phyloP scores from a whole-genome alignment of 345 rosid species.

The Dovyalis caffra region DNA sequence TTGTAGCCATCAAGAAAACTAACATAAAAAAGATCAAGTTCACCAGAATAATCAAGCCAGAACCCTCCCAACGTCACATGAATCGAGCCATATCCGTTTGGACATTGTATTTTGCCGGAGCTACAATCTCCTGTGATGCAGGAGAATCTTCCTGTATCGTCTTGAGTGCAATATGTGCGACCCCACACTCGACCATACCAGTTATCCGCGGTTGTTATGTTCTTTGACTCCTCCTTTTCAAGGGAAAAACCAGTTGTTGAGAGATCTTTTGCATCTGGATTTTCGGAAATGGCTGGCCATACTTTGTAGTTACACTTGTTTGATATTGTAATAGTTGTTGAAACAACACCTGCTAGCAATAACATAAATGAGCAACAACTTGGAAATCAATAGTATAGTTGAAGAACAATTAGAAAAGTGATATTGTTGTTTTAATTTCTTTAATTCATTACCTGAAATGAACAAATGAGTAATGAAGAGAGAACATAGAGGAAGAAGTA shows the following conservation, averaged over 20 bases:
- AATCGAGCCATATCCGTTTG: conserved; percentile 61
- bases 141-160: conserved; percentile 56
- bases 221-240: conserved; percentile 50
- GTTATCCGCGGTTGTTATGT: conserved; percentile 57
- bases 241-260: conserved; percentile 79
- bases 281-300: conserved; percentile 72
- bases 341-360: conserved; percentile 31
- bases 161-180: conserved; percentile 65
- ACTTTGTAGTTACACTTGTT: conserved; percentile 76
- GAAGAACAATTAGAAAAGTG: too few relatives aligned
- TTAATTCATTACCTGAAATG: too few relatives aligned
- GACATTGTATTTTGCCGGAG: conserved; percentile 63
- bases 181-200: conserved; percentile 98
- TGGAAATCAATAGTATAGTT: too few relatives aligned
- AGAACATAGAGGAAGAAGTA: too few relatives aligned
- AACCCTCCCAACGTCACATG: conserved; percentile 85
- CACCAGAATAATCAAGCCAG: conserved; percentile 64
- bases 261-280: too few relatives aligned
- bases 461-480: background rate
- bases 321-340: conserved; percentile 56
- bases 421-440: too few relatives aligned
- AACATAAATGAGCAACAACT: too few relatives aligned
- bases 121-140: conserved; percentile 89
- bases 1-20: conserved; percentile 94
- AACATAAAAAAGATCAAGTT: conserved; percentile 68